phyloP scores from a whole-genome alignment of 2,329 filamentous ascomycete species.

The Diaporthe citriasiana region DNA sequence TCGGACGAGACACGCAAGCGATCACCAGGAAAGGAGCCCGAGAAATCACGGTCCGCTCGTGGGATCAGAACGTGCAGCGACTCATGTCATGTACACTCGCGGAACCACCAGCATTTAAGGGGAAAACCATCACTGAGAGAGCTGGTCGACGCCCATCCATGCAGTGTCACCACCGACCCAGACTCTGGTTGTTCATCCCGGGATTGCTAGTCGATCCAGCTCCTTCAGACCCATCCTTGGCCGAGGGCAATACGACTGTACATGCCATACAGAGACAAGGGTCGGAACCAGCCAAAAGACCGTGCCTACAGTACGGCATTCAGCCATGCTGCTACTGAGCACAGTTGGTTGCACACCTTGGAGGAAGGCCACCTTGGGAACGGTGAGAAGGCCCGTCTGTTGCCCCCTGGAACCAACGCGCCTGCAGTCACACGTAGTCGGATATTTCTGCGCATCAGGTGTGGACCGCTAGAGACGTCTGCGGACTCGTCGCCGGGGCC shows the following conservation, averaged over 20 bases:
- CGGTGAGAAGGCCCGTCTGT: slow-evolving; percentile 17
- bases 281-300: slow-evolving; percentile 14
- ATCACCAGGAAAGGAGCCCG: slow-evolving; percentile 22
- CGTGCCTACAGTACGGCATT: not conserved
- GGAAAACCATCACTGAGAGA: slow-evolving; percentile 18
- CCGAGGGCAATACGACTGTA: slow-evolving; percentile 33
- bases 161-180: slow-evolving; percentile 38
- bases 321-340: not conserved
- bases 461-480: slow-evolving; percentile 25
- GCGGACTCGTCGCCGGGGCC: slow-evolving; percentile 14
- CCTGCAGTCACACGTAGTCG: slow-evolving; percentile 28
- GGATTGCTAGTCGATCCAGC: slow-evolving; percentile 36
- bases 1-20: slow-evolving; percentile 26
- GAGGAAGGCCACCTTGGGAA: slow-evolving; percentile 5
- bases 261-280: slow-evolving; percentile 6
- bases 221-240: slow-evolving; percentile 34
- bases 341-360: slow-evolving; percentile 30
- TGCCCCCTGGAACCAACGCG: slow-evolving; percentile 10
- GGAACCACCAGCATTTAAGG: slow-evolving; percentile 33
- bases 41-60: slow-evolving; percentile 27
- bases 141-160: slow-evolving; percentile 23
- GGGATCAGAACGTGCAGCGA: slow-evolving; percentile 24
- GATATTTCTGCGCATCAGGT: slow-evolving; percentile 33
- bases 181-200: slow-evolving; percentile 19
- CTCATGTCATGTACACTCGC: slow-evolving; percentile 34